These are phyloP conservation scores for Huntiella abstrusa DNA, from an alignment of 2,329 filamentous ascomycete species.

Conservation along the genomic window DNA sequence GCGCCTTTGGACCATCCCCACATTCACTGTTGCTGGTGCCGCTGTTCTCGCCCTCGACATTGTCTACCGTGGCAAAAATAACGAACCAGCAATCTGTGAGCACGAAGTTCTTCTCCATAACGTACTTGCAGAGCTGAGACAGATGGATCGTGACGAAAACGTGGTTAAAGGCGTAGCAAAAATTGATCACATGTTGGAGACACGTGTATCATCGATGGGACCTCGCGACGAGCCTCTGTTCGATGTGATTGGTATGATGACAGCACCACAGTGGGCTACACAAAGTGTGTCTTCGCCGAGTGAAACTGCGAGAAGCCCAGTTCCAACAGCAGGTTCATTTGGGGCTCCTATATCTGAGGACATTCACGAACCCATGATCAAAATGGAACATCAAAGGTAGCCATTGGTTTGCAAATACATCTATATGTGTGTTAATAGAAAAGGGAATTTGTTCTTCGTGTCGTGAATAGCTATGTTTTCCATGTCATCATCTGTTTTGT, in stretches of 20 bases:
- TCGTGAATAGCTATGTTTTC: background rate
- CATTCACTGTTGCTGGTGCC: slow-evolving; percentile 9
- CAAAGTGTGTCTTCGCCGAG: background rate
- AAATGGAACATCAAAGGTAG: no score
- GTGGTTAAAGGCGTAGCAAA: background rate
- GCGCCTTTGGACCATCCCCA: slow-evolving; percentile 11
- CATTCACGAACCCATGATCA: no score
- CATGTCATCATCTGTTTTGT: background rate
- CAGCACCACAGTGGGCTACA: background rate
- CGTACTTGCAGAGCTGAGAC: slow-evolving; percentile 1
- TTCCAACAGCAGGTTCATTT: no score
- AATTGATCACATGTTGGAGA: slow-evolving; percentile 1
- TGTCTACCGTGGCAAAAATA: slow-evolving; percentile 6
- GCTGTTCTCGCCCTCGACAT: slow-evolving; percentile 10
- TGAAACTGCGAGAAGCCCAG: no score
- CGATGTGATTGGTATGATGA: slow-evolving; percentile 1
- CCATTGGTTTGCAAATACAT: no score
- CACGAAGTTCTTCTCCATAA: slow-evolving; percentile 6
- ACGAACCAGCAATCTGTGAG: slow-evolving; percentile 1
- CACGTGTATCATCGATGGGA: background rate
- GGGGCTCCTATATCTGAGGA: no score
- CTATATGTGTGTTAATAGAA: no score
- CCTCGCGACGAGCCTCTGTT: background rate
- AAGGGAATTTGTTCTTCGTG: no score
- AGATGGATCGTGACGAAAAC: slow-evolving; percentile 2